Percentiles rank a stretch among this genome's conserved stretches.
These are phyloP conservation scores for Pichia nanzhaoensis DNA, from an alignment of 805 yeast genomes.

Conservation along the genomic window DNA sequence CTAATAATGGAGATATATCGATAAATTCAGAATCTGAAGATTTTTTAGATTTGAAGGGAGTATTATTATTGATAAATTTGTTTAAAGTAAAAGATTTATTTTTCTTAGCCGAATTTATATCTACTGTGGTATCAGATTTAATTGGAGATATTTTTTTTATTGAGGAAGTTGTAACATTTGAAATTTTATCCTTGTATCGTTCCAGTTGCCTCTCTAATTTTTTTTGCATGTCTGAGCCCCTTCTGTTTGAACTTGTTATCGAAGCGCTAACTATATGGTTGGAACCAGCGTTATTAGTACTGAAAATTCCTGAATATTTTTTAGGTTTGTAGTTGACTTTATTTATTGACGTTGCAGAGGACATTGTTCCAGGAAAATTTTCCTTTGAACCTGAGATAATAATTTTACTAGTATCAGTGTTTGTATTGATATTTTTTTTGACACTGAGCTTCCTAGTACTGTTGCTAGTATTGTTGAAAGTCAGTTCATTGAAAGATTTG, in stretches of 20 bases:
- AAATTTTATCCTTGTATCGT: conserved; percentile 9
- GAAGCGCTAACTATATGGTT: not conserved
- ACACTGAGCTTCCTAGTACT: too few species aligned
- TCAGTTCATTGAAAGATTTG: conserved; percentile 30
- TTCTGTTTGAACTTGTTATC: not conserved
- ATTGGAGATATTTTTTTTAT: conserved; percentile 7
- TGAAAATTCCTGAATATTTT: conserved; percentile 1
- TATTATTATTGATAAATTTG: conserved; percentile 1
- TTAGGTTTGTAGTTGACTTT: not conserved
- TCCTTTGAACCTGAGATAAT: too few species aligned
- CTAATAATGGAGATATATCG: conserved; percentile 3
- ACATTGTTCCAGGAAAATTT: not conserved
- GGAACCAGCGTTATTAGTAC: not conserved
- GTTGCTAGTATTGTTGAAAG: conserved; percentile 21
- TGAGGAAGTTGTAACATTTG: conserved; percentile 2
- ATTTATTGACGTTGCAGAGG: not conserved
- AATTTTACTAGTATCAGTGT: too few species aligned
- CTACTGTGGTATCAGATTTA: not conserved
- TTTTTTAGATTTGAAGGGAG: conserved; percentile 1
- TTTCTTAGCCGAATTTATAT: not conserved
- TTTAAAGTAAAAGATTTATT: conserved; percentile 1
- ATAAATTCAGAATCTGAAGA: too few species aligned
- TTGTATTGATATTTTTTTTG: too few species aligned
- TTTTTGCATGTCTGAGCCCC: conserved; percentile 9
- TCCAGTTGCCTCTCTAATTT: conserved; percentile 9